Conservation (phyloP, 1,284 basidiomycete species). For the Anthracocystis panici-leucophaei region DNA sequence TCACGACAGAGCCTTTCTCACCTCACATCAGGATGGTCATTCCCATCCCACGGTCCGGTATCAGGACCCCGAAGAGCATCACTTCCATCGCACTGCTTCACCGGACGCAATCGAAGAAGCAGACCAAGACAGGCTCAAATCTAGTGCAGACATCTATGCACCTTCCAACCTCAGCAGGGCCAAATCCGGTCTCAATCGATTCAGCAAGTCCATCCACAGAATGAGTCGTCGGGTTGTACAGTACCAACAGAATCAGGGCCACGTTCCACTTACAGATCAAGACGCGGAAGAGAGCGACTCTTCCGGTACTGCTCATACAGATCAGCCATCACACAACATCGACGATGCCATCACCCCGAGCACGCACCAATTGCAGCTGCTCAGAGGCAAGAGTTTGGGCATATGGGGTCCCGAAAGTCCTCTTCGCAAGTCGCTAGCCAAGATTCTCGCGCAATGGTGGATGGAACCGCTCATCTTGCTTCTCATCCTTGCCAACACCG, state of each 20-base stretch:
- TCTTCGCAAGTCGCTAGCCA: slow-evolving; percentile 46
- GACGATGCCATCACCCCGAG: slow-evolving; percentile 6
- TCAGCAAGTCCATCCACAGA: slow-evolving; percentile 73
- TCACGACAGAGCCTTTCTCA: slow-evolving; percentile 42
- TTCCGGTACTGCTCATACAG: slow-evolving; percentile 15
- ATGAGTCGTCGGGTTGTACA: slow-evolving; percentile 86
- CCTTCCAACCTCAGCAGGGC: slow-evolving; percentile 31
- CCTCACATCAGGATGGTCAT: slow-evolving; percentile 22
- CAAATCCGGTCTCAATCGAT: slow-evolving; percentile 42
- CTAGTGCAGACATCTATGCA: slow-evolving; percentile 51
- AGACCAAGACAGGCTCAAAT: slow-evolving; percentile 21
- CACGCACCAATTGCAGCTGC: slow-evolving; percentile 37
- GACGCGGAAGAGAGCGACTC: slow-evolving; percentile 51
- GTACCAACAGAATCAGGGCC: slow-evolving; percentile 64
- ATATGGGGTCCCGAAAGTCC: slow-evolving; percentile 76
- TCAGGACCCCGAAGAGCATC: slow-evolving; percentile 15
- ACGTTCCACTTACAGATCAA: slow-evolving; percentile 47
- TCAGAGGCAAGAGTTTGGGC: slow-evolving; percentile 85
- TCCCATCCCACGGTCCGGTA: slow-evolving; percentile 13
- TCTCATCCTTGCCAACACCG: slow-evolving; percentile 85
- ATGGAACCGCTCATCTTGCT: slow-evolving; percentile 87
- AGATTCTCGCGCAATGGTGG: slow-evolving; percentile 74
- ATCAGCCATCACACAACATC: slow-evolving; percentile 1
- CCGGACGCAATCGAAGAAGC: slow-evolving; percentile 41
- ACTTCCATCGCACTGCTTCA: slow-evolving; percentile 30